Evolutionary conservation across 371 early-diverging fungal genomes (phyloP).

Genomic region (Entomophthora muscae): DNA sequence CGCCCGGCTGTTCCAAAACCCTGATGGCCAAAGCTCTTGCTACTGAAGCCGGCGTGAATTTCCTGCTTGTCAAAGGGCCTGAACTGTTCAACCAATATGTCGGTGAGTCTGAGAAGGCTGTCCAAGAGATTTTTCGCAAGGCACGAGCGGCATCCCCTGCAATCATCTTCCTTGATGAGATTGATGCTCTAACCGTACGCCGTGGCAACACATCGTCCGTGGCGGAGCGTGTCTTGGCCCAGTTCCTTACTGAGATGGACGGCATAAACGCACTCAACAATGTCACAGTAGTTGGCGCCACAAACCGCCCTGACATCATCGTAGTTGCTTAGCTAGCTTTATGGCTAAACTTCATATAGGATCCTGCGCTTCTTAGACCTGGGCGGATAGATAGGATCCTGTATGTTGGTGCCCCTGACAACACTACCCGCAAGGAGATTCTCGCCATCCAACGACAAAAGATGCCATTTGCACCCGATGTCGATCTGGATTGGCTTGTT

Average conservation of each 20-base stretch:
- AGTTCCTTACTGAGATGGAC: conserved; percentile 87
- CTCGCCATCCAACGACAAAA: conserved; percentile 47
- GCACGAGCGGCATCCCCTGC: conserved; percentile 90
- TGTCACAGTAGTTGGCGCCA: conserved; percentile 95
- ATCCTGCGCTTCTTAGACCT: conserved; percentile 84
- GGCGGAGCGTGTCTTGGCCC: conserved; percentile 82
- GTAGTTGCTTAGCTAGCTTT: conserved; percentile 21
- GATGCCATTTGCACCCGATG: conserved; percentile 41
- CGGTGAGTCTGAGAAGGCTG: conserved; percentile 95
- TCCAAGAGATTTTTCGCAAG: conserved; percentile 84
- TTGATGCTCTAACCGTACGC: conserved; percentile 88
- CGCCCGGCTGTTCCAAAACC: conserved; percentile 97
- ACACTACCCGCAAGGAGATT: conserved; percentile 58
- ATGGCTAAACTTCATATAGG: conserved; percentile 26
- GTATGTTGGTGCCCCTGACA: conserved; percentile 84
- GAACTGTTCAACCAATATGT: conserved; percentile 98
- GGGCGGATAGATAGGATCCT: conserved; percentile 92
- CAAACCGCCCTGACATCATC: conserved; percentile 97
- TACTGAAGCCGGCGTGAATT: conserved; percentile 91
- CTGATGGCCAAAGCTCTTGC: conserved; percentile 95
- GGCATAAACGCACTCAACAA: conserved; percentile 88
- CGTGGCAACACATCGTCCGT: conserved; percentile 68
- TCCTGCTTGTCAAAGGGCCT: conserved; percentile 94
- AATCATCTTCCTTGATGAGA: conserved; percentile 96
- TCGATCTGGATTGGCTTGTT: conserved; percentile 39